Evolutionary conservation across 805 yeast genomes (phyloP).

Genomic region (Metschnikowia santaceciliae): DNA sequence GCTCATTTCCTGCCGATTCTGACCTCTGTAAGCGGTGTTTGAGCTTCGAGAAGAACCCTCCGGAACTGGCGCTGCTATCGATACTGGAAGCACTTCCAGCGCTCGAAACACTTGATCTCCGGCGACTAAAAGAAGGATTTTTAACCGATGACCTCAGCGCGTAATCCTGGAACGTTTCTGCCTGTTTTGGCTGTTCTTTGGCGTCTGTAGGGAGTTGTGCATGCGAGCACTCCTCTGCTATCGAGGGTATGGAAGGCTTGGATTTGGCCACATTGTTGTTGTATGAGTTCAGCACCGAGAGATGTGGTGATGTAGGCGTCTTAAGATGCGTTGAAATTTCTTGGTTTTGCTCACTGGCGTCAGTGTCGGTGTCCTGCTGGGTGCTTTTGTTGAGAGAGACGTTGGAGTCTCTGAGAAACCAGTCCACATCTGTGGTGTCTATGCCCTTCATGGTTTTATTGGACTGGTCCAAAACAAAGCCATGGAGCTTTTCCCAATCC

Average conservation of each 20-base stretch:
- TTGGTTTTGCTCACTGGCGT: not conserved
- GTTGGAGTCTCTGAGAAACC: slow-evolving; percentile 45
- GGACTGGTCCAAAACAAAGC: slow-evolving; percentile 13
- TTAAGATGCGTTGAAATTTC: not conserved
- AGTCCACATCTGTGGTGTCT: slow-evolving; percentile 44
- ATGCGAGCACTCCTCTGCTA: slow-evolving; percentile 17
- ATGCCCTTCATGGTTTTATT: slow-evolving; percentile 25
- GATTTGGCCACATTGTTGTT: slow-evolving; percentile 28
- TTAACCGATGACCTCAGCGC: not conserved
- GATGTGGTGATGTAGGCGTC: slow-evolving; percentile 20
- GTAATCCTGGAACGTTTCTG: not conserved
- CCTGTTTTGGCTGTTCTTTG: not conserved
- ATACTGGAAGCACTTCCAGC: slow-evolving; percentile 16
- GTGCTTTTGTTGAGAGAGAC: slow-evolving; percentile 2
- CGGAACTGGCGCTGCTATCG: slow-evolving; percentile 12
- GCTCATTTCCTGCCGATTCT: slow-evolving; percentile 6
- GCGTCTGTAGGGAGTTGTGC: not conserved
- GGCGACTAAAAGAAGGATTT: slow-evolving; percentile 7
- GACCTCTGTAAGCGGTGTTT: slow-evolving; percentile 29
- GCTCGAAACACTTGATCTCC: slow-evolving; percentile 20
- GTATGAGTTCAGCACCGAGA: slow-evolving; percentile 27
- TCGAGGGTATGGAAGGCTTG: slow-evolving; percentile 30
- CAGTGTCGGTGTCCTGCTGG: not conserved
- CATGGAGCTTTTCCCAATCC: slow-evolving; percentile 14
- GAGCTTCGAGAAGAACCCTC: slow-evolving; percentile 34